A percentile compares a stretch with the other conserved stretches of the same genome.
Conservation (phyloP, 768 basidiomycete genomes). For the Amanita phalloides region DNA sequence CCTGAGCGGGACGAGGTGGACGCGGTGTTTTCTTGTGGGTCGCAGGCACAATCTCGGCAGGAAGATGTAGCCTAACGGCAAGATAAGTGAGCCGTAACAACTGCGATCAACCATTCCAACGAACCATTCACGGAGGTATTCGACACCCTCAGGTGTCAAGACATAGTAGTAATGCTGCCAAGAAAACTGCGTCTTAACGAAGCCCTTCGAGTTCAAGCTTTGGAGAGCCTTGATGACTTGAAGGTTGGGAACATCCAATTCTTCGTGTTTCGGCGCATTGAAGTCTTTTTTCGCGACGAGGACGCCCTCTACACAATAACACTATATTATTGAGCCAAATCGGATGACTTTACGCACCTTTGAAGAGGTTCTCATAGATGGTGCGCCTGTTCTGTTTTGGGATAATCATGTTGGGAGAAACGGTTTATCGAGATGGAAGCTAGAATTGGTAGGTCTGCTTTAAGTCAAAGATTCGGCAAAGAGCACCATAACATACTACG, state of each 20-base stretch:
- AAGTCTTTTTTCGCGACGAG: constrained; percentile 99
- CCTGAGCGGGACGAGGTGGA: constrained; percentile 70
- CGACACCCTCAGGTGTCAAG: constrained; percentile 94
- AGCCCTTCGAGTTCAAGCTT: constrained; percentile 63
- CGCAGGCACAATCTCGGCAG: constrained; percentile 89
- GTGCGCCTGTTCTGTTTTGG: constrained; percentile 87
- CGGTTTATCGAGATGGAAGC: constrained; percentile 23
- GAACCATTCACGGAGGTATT: constrained; percentile 88
- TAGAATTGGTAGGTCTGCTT: constrained; percentile 7
- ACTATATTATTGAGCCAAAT: neutral
- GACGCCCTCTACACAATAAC: constrained; percentile 68
- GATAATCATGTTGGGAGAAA: constrained; percentile 79
- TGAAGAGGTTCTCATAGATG: constrained; percentile 99
- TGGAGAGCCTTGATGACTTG: constrained; percentile 65
- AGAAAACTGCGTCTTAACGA: constrained; percentile 98
- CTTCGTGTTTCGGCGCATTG: constrained; percentile 95
- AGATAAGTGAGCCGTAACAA: neutral
- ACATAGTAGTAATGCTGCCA: constrained; percentile 99
- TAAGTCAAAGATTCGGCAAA: neutral
- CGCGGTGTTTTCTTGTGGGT: constrained; percentile 97
- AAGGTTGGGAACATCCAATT: constrained; percentile 63
- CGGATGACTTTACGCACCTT: constrained; percentile 49
- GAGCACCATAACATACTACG: constrained; percentile 23
- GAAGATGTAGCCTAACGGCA: constrained; percentile 83
- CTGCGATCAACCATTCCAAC: constrained; percentile 8